Evolutionary conservation across 2,329 filamentous ascomycete genomes (phyloP), one percentile per base, ranked within the genome.

Genomic region (Penicillium frequentans): DNA sequence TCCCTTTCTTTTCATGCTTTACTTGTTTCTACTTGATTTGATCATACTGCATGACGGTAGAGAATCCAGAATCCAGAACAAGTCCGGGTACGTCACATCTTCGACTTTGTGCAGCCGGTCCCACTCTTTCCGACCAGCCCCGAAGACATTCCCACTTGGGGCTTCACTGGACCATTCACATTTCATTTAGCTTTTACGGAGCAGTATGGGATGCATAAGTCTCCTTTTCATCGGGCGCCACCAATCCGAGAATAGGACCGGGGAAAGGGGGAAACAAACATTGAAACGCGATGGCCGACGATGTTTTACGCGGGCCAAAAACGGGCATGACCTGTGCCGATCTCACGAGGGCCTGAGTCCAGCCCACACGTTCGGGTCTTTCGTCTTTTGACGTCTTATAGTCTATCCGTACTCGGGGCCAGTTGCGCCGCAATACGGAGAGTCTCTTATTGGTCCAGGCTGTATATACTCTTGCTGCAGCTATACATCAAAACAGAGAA

Each of bases 51-150:
- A 23, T 42, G 19, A 42, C 35, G n/a, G 16, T 39, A 27, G 27
- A 7, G n/a, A 44, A 42, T 33, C 24, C 39, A 42, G 37, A 42
- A 13, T 42, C 39, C 39, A 42, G 39, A 42, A 23, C 39, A 16
- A n/a, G 45, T 16, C 47, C 23, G 54, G 42, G 53, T 56, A 63
- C 61, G 61, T 63, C 59, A 63, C 57, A 54, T 19, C 31, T 29
- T 10, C 19, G 29, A 48, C 21, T 50, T 46, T 37, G 46, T 53
- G 24, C 44, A 37, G 37, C 45, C 35, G 37, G 47, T 39, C 59
- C 47, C 57, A 58, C 49, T 52, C 49, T 55, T 54, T 57, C 59
- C 61, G 61, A 63, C 55, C 57, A 59, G 55, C 44, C 57, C 61
- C 61, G 61, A 63, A 46, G 48, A 35, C 46, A 54, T 58, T 62